Evolutionary conservation across 495 filamentous ascomycete genomes (phyloP).

Genomic region (Penicillium paradoxum): DNA sequence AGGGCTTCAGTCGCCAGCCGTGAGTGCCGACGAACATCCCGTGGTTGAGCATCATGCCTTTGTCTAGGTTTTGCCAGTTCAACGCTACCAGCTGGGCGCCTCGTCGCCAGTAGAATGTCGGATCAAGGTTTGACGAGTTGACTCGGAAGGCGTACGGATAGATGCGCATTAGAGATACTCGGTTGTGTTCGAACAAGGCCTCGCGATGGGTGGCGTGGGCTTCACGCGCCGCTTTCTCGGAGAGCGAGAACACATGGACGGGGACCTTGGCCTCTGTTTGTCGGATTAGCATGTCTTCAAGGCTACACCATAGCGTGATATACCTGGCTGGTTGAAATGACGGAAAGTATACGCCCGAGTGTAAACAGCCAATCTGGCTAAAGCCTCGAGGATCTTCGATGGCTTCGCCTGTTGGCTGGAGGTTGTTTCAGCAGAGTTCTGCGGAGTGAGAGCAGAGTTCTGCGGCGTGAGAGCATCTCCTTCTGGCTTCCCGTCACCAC

Average conservation of each 20-base stretch:
- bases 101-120: conserved; percentile 76
- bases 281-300: neutral
- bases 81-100: conserved; percentile 90
- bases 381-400: conserved; percentile 67
- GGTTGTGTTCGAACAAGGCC: conserved; percentile 76
- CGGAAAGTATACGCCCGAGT: conserved; percentile 77
- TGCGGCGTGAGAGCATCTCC: conserved; percentile 19
- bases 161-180: conserved; percentile 77
- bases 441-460: conserved; percentile 9
- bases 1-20: conserved; percentile 83
- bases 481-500: conserved; percentile 25
- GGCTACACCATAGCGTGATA: no score
- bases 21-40: conserved; percentile 80
- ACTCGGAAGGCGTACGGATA: conserved; percentile 83
- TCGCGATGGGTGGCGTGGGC: conserved; percentile 56
- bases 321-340: conserved; percentile 55
- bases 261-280: conserved; percentile 62
- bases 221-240: conserved; percentile 69
- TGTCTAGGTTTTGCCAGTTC: conserved; percentile 90
- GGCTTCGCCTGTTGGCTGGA: conserved; percentile 37
- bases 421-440: conserved; percentile 9
- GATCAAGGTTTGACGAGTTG: conserved; percentile 79
- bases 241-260: conserved; percentile 82
- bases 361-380: conserved; percentile 76
- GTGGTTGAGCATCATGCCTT: conserved; percentile 93